Percentiles rank a stretch among this genome's conserved stretches.
Conservation (phyloP, 352 stramenopile genomes). For the Blastocystis sp. region DNA sequence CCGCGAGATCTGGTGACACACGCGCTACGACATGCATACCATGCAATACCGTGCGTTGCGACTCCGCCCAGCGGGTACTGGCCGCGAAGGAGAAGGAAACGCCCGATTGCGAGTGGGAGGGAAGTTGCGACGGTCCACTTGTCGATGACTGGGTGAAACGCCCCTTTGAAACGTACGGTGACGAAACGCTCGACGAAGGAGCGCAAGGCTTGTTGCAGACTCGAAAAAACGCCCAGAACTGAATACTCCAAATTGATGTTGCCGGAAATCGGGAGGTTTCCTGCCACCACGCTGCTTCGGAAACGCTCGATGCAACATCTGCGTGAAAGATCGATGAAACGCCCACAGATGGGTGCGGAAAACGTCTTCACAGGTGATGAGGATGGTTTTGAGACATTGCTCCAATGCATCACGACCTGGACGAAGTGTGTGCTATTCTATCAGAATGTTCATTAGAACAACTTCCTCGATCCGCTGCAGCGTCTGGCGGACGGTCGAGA, state of each 20-base stretch:
- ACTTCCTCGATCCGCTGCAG: neutral
- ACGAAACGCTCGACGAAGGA: constrained; percentile 16
- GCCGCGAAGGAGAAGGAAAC: constrained; percentile 35
- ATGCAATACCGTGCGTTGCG: constrained; percentile 11
- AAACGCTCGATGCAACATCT: constrained; percentile 45
- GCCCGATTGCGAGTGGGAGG: too few species aligned
- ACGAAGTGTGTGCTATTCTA: neutral
- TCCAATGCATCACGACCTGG: constrained; percentile 9
- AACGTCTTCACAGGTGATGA: constrained; percentile 44
- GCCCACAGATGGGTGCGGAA: constrained; percentile 30
- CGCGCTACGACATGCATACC: neutral
- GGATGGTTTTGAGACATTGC: constrained; percentile 11
- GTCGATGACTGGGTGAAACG: neutral
- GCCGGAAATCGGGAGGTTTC: neutral
- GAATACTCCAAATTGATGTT: constrained; percentile 48
- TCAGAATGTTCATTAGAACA: neutral
- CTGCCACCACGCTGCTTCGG: neutral
- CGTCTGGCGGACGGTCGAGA: neutral
- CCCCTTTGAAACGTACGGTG: neutral
- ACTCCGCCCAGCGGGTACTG: neutral
- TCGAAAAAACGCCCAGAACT: neutral
- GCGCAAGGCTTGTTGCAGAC: constrained; percentile 15
- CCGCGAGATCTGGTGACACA: neutral
- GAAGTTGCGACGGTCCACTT: too few species aligned
- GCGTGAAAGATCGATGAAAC: neutral